These are phyloP conservation scores for Porphyrellus cyaneotinctus DNA, from an alignment of 768 basidiomycete genomes.

Conservation along the genomic window DNA sequence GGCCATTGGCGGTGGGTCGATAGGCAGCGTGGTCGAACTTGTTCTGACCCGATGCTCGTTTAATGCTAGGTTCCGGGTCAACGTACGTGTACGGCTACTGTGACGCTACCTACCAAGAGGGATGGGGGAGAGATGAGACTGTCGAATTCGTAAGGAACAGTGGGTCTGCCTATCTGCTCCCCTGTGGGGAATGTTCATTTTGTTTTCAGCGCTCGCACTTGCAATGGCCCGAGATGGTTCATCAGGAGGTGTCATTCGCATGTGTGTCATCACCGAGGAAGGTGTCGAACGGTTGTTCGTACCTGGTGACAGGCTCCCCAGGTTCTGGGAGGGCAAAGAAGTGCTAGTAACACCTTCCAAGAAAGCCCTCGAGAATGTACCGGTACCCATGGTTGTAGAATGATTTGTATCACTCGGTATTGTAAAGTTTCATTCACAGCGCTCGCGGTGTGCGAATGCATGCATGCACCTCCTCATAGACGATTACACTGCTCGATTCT, in stretches of 20 bases:
- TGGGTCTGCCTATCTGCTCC: constrained; percentile 39
- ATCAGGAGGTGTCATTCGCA: constrained; percentile 94
- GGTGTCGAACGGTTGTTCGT: constrained; percentile 90
- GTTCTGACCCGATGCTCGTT: background rate
- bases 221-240: constrained; percentile 99
- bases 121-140: constrained; percentile 87
- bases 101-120: constrained; percentile 94
- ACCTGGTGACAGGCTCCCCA: constrained; percentile 84
- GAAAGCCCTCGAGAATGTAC: constrained; percentile 19
- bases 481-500: constrained; percentile 16
- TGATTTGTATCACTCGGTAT: constrained; percentile 16
- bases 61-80: constrained; percentile 75
- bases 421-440: background rate
- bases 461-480: background rate
- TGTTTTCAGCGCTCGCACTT: constrained; percentile 69
- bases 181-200: constrained; percentile 2
- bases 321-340: constrained; percentile 85
- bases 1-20: constrained; percentile 86
- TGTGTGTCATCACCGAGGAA: constrained; percentile 94
- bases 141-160: constrained; percentile 95
- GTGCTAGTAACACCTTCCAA: constrained; percentile 44
- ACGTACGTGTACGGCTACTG: constrained; percentile 99
- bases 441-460: background rate
- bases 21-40: background rate
- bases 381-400: constrained; percentile 46